Evolutionary conservation across 2,329 filamentous ascomycete species (phyloP).

Genomic region (Endocalyx cinctus): DNA sequence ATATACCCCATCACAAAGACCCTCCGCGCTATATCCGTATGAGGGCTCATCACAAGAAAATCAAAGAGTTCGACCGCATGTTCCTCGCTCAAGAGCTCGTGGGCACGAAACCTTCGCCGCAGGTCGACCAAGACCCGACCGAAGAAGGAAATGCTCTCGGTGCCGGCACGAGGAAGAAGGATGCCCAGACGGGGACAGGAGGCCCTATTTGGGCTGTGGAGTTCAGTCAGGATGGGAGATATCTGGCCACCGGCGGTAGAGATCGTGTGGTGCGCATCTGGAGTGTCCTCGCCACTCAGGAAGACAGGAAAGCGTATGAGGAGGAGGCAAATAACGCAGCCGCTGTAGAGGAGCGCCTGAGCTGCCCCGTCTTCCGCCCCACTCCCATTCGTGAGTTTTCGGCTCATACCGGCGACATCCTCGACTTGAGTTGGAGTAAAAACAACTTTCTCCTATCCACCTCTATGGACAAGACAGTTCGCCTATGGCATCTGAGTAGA

Average conservation of each 20-base stretch:
- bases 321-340: constrained; percentile 52
- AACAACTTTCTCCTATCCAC: constrained; percentile 96
- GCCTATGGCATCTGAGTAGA: constrained; percentile 85
- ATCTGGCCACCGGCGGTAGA: constrained; percentile 86
- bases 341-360: constrained; percentile 60
- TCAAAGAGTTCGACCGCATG: constrained; percentile 75
- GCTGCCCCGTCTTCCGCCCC: constrained; percentile 82
- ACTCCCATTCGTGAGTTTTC: constrained; percentile 75
- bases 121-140: constrained; percentile 18
- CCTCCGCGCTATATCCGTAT: constrained; percentile 90
- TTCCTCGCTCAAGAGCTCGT: constrained; percentile 91
- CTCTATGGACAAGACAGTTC: constrained; percentile 96
- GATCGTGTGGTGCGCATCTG: constrained; percentile 84
- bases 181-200: constrained; percentile 38
- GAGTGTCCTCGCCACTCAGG: constrained; percentile 76
- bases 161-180: constrained; percentile 28
- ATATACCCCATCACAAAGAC: constrained; percentile 80
- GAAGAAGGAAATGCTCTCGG: constrained; percentile 22
- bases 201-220: constrained; percentile 87
- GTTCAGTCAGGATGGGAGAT: constrained; percentile 88
- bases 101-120: constrained; percentile 43
- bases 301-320: constrained; percentile 72
- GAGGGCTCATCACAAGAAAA: constrained; percentile 73
- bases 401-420: constrained; percentile 78
- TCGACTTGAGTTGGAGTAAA: constrained; percentile 97